Conservation (phyloP, 108 stramenopile genomes). For the Conticribra weissflogii region DNA sequence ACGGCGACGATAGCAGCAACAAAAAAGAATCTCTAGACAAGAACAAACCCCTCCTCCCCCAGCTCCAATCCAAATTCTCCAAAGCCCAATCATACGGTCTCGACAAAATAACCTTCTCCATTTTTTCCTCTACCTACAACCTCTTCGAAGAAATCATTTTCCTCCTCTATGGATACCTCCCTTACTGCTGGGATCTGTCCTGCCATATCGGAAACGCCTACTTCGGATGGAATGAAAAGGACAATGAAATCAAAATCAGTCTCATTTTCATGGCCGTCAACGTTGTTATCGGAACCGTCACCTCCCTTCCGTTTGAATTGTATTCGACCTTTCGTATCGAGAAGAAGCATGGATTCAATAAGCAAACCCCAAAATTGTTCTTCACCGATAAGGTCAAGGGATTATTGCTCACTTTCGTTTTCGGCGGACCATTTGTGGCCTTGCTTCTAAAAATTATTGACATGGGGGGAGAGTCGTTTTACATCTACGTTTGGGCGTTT, state of each 20-base stretch:
- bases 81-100: slow-evolving; percentile 85
- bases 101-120: slow-evolving; percentile 90
- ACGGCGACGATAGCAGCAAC: slow-evolving; percentile 11
- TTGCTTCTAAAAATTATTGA: slow-evolving; percentile 88
- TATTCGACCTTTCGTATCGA: slow-evolving; percentile 95
- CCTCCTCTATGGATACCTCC: slow-evolving; percentile 78
- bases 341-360: slow-evolving; percentile 98
- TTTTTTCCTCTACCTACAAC: slow-evolving; percentile 75
- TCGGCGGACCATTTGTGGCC: slow-evolving; percentile 91
- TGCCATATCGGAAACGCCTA: slow-evolving; percentile 36
- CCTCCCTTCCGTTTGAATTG: slow-evolving; percentile 84
- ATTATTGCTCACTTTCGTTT: slow-evolving; percentile 71
- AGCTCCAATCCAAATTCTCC: slow-evolving; percentile 84
- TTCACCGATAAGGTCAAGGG: slow-evolving; percentile 92
- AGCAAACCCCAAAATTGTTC: slow-evolving; percentile 88
- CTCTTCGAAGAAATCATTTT: slow-evolving; percentile 70
- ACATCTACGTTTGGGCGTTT: slow-evolving; percentile 95
- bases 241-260: slow-evolving; percentile 83
- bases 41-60: slow-evolving; percentile 69
- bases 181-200: slow-evolving; percentile 83
- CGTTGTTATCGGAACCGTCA: slow-evolving; percentile 78
- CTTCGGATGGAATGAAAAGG: slow-evolving; percentile 62
- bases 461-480: slow-evolving; percentile 84
- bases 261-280: slow-evolving; percentile 80
- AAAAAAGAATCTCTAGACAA: slow-evolving; percentile 41